Base-by-base conservation (phyloP, 768 basidiomycete species). In the Pisolithus tinctorius region DNA sequence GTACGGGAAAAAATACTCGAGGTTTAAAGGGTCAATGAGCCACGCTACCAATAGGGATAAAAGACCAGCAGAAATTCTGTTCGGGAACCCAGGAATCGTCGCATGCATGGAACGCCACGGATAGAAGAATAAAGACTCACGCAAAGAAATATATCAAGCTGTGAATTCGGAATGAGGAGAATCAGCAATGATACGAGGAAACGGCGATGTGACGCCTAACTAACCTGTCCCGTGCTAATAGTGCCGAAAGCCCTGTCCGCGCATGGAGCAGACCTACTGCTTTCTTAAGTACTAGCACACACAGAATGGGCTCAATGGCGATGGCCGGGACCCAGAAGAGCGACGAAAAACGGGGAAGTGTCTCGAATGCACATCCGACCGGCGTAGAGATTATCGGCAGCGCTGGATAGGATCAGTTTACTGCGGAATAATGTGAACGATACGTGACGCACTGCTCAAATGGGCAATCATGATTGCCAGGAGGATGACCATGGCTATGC, bases 311-410 rank as follows among this genome's bases (percentile, higher is more conserved):
- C 30, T 64, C 63, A 2, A 58, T 53, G n/a, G 63, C 43, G 6
- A 64, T 47, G 4, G 55, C 60, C 37, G 63, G 62, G 5, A 57
- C 52, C 60, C 62, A 64, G 47, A 64, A 61, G 1, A 61, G 48
- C 2, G 62, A 55, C 1, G 63, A 58, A 38, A 61, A 29, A 0
- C 52, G 49, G 11, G 58, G 44, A 13, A 63, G 43, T 4, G 54
- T 58, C n/a, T 51, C 44, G 43, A 61, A 63, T 14, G 47, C 49
- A 47, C 63, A 64, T 10, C 62, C 63, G 1, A 49, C 58, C 16
- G 58, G 44, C 2, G 63, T 58, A 1, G 63, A 59, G 16, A 56
- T 39, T 14, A 64, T 49, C 4, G 61, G 58, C 6, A 62, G 46
- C 23, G 25, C 63, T 64, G 31, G 10, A 8, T 34, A 26, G 25